Percentiles rank a stretch among this genome's conserved stretches.
phyloP scores from a whole-genome alignment of 257 asterid species.

The Leonotis leonurus region DNA sequence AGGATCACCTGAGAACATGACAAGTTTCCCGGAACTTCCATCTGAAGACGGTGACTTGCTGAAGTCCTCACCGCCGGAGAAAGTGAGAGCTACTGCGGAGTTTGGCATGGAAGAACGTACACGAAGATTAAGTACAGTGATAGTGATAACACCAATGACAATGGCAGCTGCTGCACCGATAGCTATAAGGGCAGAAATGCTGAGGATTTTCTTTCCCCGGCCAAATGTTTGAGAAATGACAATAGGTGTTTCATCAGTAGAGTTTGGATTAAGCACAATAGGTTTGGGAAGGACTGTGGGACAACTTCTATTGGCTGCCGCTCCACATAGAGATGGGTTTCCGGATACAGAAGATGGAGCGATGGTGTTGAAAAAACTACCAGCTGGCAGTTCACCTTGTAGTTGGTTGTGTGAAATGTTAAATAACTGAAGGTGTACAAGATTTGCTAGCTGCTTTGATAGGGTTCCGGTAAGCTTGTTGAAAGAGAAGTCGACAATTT shows the following conservation, averaged over 20 bases:
- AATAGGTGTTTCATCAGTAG: constrained; percentile 48
- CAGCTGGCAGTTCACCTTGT: constrained; percentile 68
- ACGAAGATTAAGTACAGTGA: constrained; percentile 70
- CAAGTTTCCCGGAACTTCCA: constrained; percentile 74
- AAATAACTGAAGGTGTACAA: constrained; percentile 49
- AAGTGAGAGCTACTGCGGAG: constrained; percentile 50
- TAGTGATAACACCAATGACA: constrained; percentile 72
- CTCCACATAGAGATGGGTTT: constrained; percentile 77
- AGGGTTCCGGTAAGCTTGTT: constrained; percentile 63
- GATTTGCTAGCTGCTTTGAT: constrained; percentile 66
- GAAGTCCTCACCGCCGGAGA: constrained; percentile 67
- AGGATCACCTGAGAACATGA: constrained; percentile 79
- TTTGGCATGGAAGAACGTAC: constrained; percentile 52
- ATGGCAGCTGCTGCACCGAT: constrained; percentile 83
- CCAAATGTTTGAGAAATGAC: constrained; percentile 36
- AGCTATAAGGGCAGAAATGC: constrained; percentile 78
- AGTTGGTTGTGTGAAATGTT: constrained; percentile 82
- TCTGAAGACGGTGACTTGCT: constrained; percentile 55
- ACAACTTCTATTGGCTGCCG: constrained; percentile 54
- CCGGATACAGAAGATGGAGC: constrained; percentile 55
- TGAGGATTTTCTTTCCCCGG: constrained; percentile 67
- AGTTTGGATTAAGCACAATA: constrained; percentile 77
- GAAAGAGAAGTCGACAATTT: constrained; percentile 56
- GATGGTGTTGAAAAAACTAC: constrained; percentile 70
- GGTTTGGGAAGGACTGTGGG: constrained; percentile 74